Base-by-base conservation (phyloP, 306 rosid genomes). In the Trichosanthes cucumerina region DNA sequence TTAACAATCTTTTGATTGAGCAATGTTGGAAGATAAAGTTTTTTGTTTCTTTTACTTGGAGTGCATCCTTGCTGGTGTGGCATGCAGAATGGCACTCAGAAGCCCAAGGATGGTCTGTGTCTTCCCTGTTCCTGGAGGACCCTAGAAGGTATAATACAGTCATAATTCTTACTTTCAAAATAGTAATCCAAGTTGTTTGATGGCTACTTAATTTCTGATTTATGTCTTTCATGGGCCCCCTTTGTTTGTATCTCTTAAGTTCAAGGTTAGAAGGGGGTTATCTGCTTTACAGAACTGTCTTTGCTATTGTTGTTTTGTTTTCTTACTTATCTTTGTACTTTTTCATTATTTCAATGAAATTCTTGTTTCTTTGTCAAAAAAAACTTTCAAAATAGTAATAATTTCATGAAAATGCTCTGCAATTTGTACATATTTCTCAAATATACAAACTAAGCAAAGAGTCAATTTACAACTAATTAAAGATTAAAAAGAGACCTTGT, bases 81-180 rank as follows among this genome's bases (percentile, higher is more conserved):
- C 93, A 88, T 94, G 98, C 83, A 94, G 88, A 86, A 94, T 92
- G 79, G 93, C 87, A 69, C 98, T 94, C 39, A 94, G 93, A 86
- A 94, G 86, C 81, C 93, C 98, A 81, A 94, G 96, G 81, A 90
- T 92, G 79, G 98, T 90, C 78, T 94, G 96, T 77, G 98, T 94
- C 86, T 94, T 94, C 80, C 97, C 98, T 71, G 98, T 94, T 80
- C 98, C 97, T 82, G 98, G 98, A 83, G 98, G 98, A 11, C 98
- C 98, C 98, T 94, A 84, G 79, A 87, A 85, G 83, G 54, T 79
- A 76, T 76, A 64, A 60, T 63, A 59, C 53, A 77, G 72, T 89
- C 85, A 90, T 63, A 15, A 79, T 78, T 79, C 72, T 44, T 53
- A 47, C 75, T 77, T 77, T 13, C 36, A 34, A 7, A 23, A 38